These are phyloP conservation scores for Ceratocystis variospora DNA, from an alignment of 2,329 filamentous ascomycete species.

Conservation along the genomic window DNA sequence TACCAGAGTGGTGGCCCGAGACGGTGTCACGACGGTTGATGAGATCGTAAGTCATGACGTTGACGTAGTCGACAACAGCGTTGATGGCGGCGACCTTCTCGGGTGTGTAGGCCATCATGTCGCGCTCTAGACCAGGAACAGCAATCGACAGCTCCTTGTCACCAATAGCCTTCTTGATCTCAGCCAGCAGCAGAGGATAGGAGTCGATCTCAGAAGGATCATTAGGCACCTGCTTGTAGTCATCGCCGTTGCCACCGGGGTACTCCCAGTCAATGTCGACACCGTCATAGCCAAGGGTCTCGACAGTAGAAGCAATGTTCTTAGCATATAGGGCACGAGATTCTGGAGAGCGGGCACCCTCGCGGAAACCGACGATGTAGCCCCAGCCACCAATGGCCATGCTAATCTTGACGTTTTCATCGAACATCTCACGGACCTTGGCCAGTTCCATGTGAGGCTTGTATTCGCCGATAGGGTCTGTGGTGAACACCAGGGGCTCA, in stretches of 20 bases:
- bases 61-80: constrained; percentile 51
- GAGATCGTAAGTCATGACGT: constrained; percentile 55
- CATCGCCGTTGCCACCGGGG: constrained; percentile 22
- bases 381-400: too few relatives aligned
- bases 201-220: constrained; percentile 47
- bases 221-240: constrained; percentile 55
- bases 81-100: constrained; percentile 45
- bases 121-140: constrained; percentile 47
- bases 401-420: too few relatives aligned
- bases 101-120: constrained; percentile 54
- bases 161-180: constrained; percentile 45
- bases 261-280: constrained; percentile 24
- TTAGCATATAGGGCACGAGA: too few relatives aligned
- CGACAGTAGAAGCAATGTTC: too few relatives aligned
- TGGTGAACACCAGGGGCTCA: too few relatives aligned
- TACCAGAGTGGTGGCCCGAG: constrained; percentile 52
- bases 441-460: too few relatives aligned
- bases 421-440: too few relatives aligned
- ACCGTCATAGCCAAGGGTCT: too few relatives aligned
- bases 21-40: constrained; percentile 53
- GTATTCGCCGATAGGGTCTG: too few relatives aligned
- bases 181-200: constrained; percentile 46
- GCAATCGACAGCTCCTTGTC: constrained; percentile 48
- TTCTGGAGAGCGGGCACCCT: too few relatives aligned
- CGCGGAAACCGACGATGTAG: too few relatives aligned